Base-by-base conservation (phyloP, 768 basidiomycete species). In the Macrolepiota dolichaula region DNA sequence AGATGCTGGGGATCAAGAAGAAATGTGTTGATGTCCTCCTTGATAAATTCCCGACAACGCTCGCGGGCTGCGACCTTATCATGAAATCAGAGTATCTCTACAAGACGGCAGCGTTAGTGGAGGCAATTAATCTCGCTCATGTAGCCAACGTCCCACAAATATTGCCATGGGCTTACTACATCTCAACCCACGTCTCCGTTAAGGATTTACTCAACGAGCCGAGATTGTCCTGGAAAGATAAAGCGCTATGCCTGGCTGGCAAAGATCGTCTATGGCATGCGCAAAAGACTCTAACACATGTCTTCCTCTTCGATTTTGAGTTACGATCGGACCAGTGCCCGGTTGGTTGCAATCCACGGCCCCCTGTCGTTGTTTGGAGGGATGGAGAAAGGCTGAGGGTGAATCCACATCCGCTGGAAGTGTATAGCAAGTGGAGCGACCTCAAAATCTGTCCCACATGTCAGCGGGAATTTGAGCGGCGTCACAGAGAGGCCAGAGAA, bases 151-250 rank as follows among this genome's bases (percentile, higher is more conserved):
- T 79, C 5, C 77, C 76, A 7, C 73, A 71, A 52, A 72, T 79
- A 25, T 74, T 79, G 1, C 78, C 78, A 0, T 79, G 78, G 78
- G 77, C 78, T 1, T 79, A 76, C 64, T 79, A 79, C 57, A 76
- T 79, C 56, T 79, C 76, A 51, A 74, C 76, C 0, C 77, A 79
- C 50, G 77, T 79, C 37, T 46, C 64, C 13, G 69, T 70, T 19
- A 72, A 76, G 24, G 70, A 72, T 12, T 69, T 79, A 6, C 65
- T 79, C 11, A 63, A 68, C 5, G 73, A 79, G 58, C 42, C 66
- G 1, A 70, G 72, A 5, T 66, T 79, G 27, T 75, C 76, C 2
- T 79, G 78, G 78, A 66, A 67, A 22, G 76, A 78, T 62, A 79
- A 77, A 57, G 74, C 78, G 0, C 68, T 78, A 1, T 77, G 76